Conservation (phyloP, 345 rosid species). For the Melastoma malabathricum region DNA sequence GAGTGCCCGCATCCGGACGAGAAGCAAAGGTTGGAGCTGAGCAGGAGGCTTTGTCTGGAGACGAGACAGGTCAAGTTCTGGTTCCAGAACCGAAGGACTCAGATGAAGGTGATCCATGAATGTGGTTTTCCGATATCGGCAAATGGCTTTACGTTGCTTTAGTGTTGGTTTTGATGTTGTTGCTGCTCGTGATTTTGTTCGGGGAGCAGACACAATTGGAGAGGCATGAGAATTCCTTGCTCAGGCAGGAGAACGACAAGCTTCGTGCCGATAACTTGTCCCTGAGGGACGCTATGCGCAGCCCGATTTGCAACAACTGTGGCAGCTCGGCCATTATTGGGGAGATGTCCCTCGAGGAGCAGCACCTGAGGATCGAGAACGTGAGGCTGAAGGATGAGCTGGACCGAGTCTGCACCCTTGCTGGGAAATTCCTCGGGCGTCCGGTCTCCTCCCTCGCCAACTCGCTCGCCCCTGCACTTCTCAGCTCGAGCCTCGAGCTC, state of each 20-base stretch:
- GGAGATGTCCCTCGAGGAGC: constrained; percentile 77
- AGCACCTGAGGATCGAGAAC: constrained; percentile 78
- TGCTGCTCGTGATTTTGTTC: background rate
- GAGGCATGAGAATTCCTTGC: constrained; percentile 74
- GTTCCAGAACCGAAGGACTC: constrained; percentile 97
- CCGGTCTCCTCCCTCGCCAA: constrained; percentile 35
- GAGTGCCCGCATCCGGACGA: constrained; percentile 97
- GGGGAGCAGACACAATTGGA: constrained; percentile 63
- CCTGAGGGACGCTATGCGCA: constrained; percentile 84
- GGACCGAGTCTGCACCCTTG: constrained; percentile 74
- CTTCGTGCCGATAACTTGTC: constrained; percentile 80
- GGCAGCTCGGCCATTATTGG: constrained; percentile 81
- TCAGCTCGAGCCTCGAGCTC: constrained; percentile 68
- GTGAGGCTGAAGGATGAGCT: constrained; percentile 73
- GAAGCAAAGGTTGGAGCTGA: constrained; percentile 77
- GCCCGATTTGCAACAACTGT: constrained; percentile 76
- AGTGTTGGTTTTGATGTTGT: background rate
- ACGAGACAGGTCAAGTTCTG: constrained; percentile 94
- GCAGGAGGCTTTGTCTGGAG: constrained; percentile 66
- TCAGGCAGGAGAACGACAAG: constrained; percentile 85
- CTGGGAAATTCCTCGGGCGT: constrained; percentile 85
- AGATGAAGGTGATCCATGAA: constrained; percentile 60
- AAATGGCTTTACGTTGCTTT: background rate
- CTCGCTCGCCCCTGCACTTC: constrained; percentile 32
- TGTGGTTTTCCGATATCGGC: background rate